phyloP scores from a whole-genome alignment of 495 filamentous ascomycete genomes.

The Aspergillus olivimuriae region DNA sequence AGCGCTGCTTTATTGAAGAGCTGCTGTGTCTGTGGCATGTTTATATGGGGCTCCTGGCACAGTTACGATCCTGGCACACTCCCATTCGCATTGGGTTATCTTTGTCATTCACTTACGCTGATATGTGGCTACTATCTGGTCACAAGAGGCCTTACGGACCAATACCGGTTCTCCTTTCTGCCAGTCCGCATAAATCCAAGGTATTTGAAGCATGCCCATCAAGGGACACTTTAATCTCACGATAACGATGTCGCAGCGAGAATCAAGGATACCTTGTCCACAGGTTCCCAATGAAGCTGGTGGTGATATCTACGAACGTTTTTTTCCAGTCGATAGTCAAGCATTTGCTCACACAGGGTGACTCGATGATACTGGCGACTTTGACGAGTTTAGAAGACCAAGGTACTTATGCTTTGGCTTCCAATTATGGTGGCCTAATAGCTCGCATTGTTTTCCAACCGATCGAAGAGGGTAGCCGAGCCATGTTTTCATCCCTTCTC shows the following conservation, averaged over 20 bases:
- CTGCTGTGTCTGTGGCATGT: slow-evolving; percentile 57
- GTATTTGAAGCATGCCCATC: slow-evolving; percentile 22
- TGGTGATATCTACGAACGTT: slow-evolving; percentile 65
- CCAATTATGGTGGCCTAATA: slow-evolving; percentile 88
- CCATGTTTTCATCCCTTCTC: slow-evolving; percentile 72
- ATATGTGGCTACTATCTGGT: slow-evolving; percentile 58
- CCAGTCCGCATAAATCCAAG: slow-evolving; percentile 35
- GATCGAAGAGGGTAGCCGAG: slow-evolving; percentile 84
- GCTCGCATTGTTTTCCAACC: slow-evolving; percentile 92
- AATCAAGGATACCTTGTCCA: slow-evolving; percentile 45
- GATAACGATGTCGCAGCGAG: slow-evolving; percentile 17
- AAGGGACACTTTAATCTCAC: slow-evolving; percentile 10
- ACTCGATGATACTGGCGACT: slow-evolving; percentile 76
- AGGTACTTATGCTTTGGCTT: slow-evolving; percentile 88
- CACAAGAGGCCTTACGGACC: slow-evolving; percentile 33
- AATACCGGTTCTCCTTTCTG: slow-evolving; percentile 54
- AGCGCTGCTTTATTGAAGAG: slow-evolving; percentile 72
- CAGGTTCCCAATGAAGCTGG: slow-evolving; percentile 60
- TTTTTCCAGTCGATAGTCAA: slow-evolving; percentile 86
- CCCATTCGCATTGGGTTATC: slow-evolving; percentile 84
- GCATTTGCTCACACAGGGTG: slow-evolving; percentile 88
- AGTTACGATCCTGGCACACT: slow-evolving; percentile 60
- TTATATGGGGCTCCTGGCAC: slow-evolving; percentile 47
- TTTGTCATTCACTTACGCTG: slow-evolving; percentile 65
- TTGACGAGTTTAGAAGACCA: slow-evolving; percentile 72